Conservation (phyloP, 2,329 filamentous ascomycete genomes). For the Aspergillus brunneoviolaceus region DNA sequence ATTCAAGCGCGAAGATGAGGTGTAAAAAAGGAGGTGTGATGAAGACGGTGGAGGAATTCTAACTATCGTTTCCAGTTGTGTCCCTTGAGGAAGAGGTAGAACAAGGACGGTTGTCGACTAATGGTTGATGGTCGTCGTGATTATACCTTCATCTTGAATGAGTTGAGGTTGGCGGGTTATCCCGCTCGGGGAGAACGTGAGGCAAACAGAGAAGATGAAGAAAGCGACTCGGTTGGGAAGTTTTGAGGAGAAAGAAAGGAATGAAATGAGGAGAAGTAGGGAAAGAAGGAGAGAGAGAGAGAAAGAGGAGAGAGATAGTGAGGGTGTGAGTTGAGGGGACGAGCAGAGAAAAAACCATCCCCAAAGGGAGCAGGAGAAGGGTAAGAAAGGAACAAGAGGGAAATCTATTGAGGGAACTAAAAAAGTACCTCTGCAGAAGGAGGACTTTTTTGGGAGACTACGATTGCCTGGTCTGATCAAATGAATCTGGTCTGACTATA, state of each 20-base stretch:
- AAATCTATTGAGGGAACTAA: neutral
- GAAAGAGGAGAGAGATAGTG: slow-evolving; percentile 1
- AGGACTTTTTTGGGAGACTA: neutral
- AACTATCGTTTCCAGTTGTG: neutral
- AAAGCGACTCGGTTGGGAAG: slow-evolving; percentile 8
- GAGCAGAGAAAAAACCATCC: slow-evolving; percentile 8
- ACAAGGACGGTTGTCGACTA: slow-evolving; percentile 2
- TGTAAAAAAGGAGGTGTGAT: neutral
- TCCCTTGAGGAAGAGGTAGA: neutral
- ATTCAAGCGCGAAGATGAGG: neutral
- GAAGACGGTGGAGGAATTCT: neutral
- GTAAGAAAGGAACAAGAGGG: neutral
- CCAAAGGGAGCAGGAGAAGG: slow-evolving; percentile 5
- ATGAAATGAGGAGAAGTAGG: slow-evolving; percentile 5
- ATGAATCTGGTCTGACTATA: neutral
- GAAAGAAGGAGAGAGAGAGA: slow-evolving; percentile 11
- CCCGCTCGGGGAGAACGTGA: slow-evolving; percentile 7
- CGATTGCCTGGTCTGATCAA: neutral
- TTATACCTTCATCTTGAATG: slow-evolving; percentile 11
- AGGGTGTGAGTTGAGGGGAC: slow-evolving; percentile 7
- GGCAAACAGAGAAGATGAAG: neutral
- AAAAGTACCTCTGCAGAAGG: slow-evolving; percentile 7
- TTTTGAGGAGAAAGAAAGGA: slow-evolving; percentile 4
- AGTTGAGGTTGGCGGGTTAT: slow-evolving; percentile 11
- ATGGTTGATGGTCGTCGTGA: neutral